phyloP scores from a whole-genome alignment of 1,139 yeast species.

The Trichomonascaceae sp. region DNA sequence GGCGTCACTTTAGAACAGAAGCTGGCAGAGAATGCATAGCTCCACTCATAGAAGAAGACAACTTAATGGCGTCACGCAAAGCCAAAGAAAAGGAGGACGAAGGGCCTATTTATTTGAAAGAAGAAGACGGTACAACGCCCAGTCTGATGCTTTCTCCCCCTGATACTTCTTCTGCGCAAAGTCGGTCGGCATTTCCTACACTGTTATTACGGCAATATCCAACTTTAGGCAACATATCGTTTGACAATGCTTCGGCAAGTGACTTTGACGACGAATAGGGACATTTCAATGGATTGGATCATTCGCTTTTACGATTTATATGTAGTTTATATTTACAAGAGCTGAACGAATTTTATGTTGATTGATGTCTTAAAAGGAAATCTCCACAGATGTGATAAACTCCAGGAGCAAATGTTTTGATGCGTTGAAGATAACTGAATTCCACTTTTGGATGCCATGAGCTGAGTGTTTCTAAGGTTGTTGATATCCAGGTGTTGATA shows the following conservation, averaged over 20 bases:
- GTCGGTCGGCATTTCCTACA: constrained; percentile 13
- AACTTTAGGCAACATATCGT: constrained; percentile 16
- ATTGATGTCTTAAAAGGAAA: constrained; percentile 15
- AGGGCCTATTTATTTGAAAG: constrained; percentile 5
- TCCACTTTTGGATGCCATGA: constrained; percentile 5
- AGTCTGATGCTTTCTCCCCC: constrained; percentile 10
- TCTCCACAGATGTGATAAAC: constrained; percentile 76
- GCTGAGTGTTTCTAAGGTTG: constrained; percentile 10
- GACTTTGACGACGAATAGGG: constrained; percentile 13
- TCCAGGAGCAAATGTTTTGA: constrained; percentile 84
- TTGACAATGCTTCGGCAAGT: constrained; percentile 8
- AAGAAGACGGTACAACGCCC: constrained; percentile 5
- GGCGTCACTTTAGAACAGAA: constrained; percentile 91
- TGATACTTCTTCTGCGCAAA: constrained; percentile 2
- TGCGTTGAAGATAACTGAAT: constrained; percentile 45
- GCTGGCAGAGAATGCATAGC: constrained; percentile 82
- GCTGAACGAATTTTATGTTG: constrained; percentile 1
- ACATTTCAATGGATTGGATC: background rate
- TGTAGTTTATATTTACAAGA: background rate
- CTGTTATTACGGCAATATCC: constrained; percentile 23
- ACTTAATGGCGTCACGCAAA: constrained; percentile 13
- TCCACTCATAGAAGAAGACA: constrained; percentile 66
- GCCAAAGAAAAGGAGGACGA: constrained; percentile 1
- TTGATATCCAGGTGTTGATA: constrained; percentile 34
- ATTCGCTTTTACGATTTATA: background rate